Percentiles rank a stretch among this genome's conserved stretches.
phyloP scores from a whole-genome alignment of 2,329 filamentous ascomycete species.

The Falciphora oryzae region DNA sequence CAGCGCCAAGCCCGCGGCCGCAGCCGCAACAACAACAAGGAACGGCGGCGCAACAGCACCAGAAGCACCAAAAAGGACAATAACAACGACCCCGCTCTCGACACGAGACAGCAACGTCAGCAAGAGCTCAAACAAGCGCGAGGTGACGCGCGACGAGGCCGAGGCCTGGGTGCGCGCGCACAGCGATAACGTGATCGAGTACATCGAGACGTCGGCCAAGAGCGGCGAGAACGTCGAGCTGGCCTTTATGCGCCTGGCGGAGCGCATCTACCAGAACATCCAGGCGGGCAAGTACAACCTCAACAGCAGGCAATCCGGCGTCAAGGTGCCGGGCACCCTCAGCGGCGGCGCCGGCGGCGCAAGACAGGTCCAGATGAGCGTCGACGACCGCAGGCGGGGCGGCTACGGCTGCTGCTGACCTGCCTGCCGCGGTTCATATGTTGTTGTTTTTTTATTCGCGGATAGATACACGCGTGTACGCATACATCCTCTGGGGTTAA shows the following conservation, averaged over 20 bases:
- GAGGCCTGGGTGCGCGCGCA: conserved; percentile 84
- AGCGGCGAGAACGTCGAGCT: conserved; percentile 89
- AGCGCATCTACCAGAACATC: conserved; percentile 95
- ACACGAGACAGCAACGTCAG: conserved; percentile 21
- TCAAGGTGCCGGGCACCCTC: conserved; percentile 64
- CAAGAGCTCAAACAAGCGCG: conserved; percentile 56
- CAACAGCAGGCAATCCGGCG: conserved; percentile 85
- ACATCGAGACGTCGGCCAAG: conserved; percentile 95
- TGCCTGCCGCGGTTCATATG: neutral
- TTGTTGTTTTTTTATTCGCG: too few species aligned
- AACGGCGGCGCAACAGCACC: conserved; percentile 22
- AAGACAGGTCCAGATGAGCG: neutral
- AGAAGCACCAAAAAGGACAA: conserved; percentile 63
- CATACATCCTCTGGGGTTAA: neutral
- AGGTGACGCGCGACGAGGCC: conserved; percentile 78
- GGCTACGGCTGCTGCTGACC: neutral
- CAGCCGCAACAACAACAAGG: conserved; percentile 44
- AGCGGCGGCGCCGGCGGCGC: conserved; percentile 21
- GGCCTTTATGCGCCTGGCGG: conserved; percentile 88
- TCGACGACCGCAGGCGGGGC: neutral
- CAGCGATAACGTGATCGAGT: conserved; percentile 66
- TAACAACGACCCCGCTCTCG: conserved; percentile 24
- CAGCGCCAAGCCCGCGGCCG: neutral
- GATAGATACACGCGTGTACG: too few species aligned
- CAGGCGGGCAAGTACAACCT: conserved; percentile 92